Base-by-base conservation (phyloP, 1,284 basidiomycete genomes). In the Sporisorium exsertum region DNA sequence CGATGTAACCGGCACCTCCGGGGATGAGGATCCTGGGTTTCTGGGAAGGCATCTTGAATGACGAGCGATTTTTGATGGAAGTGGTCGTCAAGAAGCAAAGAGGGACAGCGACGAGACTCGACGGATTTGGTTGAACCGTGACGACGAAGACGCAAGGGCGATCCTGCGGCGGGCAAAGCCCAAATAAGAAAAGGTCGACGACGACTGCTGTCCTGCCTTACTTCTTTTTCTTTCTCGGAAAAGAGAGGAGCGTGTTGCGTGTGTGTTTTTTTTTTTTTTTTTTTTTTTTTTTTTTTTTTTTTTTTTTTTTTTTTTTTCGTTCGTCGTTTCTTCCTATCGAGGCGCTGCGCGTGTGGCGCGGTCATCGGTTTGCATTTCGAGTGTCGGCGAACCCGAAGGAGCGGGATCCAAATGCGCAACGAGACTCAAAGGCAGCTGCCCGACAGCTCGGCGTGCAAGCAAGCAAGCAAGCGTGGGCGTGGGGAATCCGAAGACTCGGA, bases 1-100 rank as follows among this genome's bases (percentile, higher is more conserved):
- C 95, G 91, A 87, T 68, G 82, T 84, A 85, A 50, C 84, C 84
- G 54, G 83, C 83, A 40, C 83, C 84, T 43, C 84, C 84, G 53
- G 84, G 83, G 56, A 85, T 83, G 74, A 85, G 71, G 58, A 85
- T 77, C 27, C 82, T 76, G 32, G 80, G 72, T 69, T 81, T 84
- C 22, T 61, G 55, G n/a, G 73, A 67, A 52, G 59, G 51, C 73
- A 76, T 76, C 6, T 59, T 68, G 33, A 35, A 10, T n/a, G 12
- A 12, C 29, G 29, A n/a, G 49, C 6, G 15, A 50, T 4, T n/a
- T 29, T 37, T 20, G 37, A 45, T 29, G 49, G 49, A 42, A 0
- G 53, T 62, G 61, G 47, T 55, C 64, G 57, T 54, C 10, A 10
- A n/a, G 47, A 58, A 58, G 55, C 9, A 58, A 52, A 45, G 10